Conservation (phyloP, 2,329 filamentous ascomycete genomes). For the Sclerotinia sclerotiorum region DNA sequence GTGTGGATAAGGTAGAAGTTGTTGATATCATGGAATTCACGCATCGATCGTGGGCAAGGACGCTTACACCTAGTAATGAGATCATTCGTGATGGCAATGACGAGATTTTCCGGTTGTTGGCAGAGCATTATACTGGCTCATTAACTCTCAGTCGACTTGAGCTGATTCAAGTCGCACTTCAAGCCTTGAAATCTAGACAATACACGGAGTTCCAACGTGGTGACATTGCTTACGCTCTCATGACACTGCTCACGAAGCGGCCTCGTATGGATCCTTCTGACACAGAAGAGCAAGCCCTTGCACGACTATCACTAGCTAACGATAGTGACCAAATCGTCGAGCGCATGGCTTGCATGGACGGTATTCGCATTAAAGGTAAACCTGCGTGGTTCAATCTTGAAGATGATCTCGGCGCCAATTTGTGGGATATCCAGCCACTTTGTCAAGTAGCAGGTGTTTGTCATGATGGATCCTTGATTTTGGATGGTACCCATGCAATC, state of each 20-base stretch:
- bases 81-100: conserved; percentile 21
- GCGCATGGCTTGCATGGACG: conserved; percentile 36
- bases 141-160: conserved; percentile 20
- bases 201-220: conserved; percentile 27
- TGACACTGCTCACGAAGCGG: conserved; percentile 39
- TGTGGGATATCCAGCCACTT: conserved; percentile 41
- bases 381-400: conserved; percentile 31
- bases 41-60: conserved; percentile 22
- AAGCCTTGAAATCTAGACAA: conserved; percentile 20
- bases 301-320: conserved; percentile 39
- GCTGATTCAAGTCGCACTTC: conserved; percentile 19
- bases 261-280: conserved; percentile 35
- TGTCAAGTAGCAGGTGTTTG: conserved; percentile 41
- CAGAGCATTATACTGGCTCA: conserved; percentile 22
- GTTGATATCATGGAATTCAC: conserved; percentile 26
- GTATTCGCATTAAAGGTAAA: background rate
- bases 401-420: conserved; percentile 37
- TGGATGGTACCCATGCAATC: conserved; percentile 39
- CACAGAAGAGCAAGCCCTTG: conserved; percentile 39
- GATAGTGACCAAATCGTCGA: conserved; percentile 41
- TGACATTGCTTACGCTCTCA: conserved; percentile 41
- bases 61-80: background rate
- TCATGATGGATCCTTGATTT: conserved; percentile 38
- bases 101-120: conserved; percentile 22
- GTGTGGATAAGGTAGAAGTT: conserved; percentile 17